Evolutionary conservation across 83 land plant genomes (phyloP).

Genomic region (Thuja plicata): DNA sequence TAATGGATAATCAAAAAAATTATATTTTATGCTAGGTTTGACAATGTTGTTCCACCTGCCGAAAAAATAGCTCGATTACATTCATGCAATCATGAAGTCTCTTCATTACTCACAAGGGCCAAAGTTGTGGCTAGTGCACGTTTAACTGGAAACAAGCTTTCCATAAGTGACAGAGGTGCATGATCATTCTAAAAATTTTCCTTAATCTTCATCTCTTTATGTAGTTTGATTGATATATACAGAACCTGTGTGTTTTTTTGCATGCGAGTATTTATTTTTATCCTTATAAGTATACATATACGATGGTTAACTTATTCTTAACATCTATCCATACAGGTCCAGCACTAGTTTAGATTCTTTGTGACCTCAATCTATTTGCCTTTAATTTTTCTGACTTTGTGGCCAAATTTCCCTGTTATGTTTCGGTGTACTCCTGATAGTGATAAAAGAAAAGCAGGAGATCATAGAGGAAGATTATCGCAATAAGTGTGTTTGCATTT

Average conservation of each 20-base stretch:
- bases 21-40: slow-evolving; percentile 69
- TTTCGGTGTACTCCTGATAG: slow-evolving; percentile 1
- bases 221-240: neutral
- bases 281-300: neutral
- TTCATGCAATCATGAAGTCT: slow-evolving; percentile 57
- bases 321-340: slow-evolving; percentile 45
- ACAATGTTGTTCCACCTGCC: slow-evolving; percentile 68
- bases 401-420: slow-evolving; percentile 14
- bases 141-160: no score
- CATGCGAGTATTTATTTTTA: neutral
- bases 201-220: neutral
- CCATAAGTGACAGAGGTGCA: slow-evolving; percentile 68
- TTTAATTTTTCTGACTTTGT: neutral
- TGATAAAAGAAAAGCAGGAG: slow-evolving; percentile 7
- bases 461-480: slow-evolving; percentile 12
- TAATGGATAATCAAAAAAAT: neutral
- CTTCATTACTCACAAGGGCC: slow-evolving; percentile 48
- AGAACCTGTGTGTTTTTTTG: neutral
- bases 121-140: slow-evolving; percentile 69
- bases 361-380: slow-evolving; percentile 4
- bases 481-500: slow-evolving; percentile 8
- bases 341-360: slow-evolving; percentile 48
- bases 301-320: neutral
- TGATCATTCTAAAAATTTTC: neutral
- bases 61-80: slow-evolving; percentile 68